phyloP scores from a whole-genome alignment of 768 basidiomycete genomes.

The Hygrocybe punicea region DNA sequence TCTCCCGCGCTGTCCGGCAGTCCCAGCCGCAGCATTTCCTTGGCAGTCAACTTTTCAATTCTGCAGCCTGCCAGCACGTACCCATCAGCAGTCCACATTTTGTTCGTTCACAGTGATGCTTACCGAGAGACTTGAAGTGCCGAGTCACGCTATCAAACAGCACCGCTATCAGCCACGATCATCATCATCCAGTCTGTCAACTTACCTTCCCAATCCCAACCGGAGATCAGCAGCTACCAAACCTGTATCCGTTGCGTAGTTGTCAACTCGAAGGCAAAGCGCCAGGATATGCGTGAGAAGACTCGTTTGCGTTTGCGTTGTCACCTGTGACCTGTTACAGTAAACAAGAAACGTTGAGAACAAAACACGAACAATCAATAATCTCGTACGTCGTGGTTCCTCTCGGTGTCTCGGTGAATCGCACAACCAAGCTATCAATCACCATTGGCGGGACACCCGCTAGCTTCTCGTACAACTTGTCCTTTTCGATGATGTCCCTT shows the following conservation, averaged over 20 bases:
- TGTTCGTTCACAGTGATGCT: conserved; percentile 12
- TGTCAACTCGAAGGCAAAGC: conserved; percentile 74
- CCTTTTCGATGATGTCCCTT: conserved; percentile 44
- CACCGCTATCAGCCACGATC: conserved; percentile 2
- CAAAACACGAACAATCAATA: neutral
- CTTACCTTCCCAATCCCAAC: conserved; percentile 63
- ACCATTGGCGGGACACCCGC: conserved; percentile 57
- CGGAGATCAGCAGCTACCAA: conserved; percentile 71
- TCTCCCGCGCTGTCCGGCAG: conserved; percentile 60
- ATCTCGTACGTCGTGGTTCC: conserved; percentile 63
- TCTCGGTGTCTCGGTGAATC: conserved; percentile 76
- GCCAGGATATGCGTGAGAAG: conserved; percentile 78
- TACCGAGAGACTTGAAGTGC: conserved; percentile 76
- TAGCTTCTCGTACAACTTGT: conserved; percentile 55
- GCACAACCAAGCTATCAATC: conserved; percentile 67
- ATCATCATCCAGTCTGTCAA: conserved; percentile 6
- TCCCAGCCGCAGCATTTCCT: conserved; percentile 68
- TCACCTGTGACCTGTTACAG: conserved; percentile 47
- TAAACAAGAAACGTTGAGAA: neutral
- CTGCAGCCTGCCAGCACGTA: conserved; percentile 58
- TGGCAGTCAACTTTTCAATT: conserved; percentile 50
- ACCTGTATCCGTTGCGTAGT: conserved; percentile 66
- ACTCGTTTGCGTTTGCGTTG: conserved; percentile 66
- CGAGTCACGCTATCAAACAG: conserved; percentile 44
- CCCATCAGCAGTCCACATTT: conserved; percentile 6